These are phyloP conservation scores for Chloromonas sp. DNA, from an alignment of 163 green algal species.

Conservation along the genomic window DNA sequence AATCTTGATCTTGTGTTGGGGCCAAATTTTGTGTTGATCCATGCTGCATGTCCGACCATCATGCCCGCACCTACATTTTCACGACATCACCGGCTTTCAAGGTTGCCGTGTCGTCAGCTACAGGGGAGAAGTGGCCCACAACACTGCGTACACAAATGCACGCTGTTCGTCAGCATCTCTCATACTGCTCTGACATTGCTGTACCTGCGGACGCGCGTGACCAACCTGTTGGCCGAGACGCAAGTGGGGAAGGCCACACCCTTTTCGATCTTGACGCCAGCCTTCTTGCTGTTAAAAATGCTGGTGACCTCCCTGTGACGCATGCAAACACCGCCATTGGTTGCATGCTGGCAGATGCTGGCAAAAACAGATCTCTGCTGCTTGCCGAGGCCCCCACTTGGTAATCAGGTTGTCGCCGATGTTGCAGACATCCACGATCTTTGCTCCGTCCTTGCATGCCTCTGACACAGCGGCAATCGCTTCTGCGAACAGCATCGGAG, in stretches of 20 bases:
- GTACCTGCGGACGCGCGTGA: background rate
- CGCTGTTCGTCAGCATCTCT: too few species aligned
- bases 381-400: slow-evolving; percentile 23
- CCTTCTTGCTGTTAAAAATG: slow-evolving; percentile 92
- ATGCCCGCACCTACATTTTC: slow-evolving; percentile 76
- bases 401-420: slow-evolving; percentile 79
- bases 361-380: too few species aligned
- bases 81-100: slow-evolving; percentile 85
- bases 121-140: slow-evolving; percentile 86
- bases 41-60: too few species aligned
- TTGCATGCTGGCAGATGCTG: background rate
- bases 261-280: slow-evolving; percentile 90
- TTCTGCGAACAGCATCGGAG: slow-evolving; percentile 49
- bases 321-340: background rate
- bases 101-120: slow-evolving; percentile 56
- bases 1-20: too few species aligned
- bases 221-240: slow-evolving; percentile 86
- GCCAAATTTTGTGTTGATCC: too few species aligned
- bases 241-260: slow-evolving; percentile 96
- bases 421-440: slow-evolving; percentile 85
- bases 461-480: slow-evolving; percentile 72
- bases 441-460: slow-evolving; percentile 75
- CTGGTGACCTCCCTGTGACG: slow-evolving; percentile 67
- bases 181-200: too few species aligned
- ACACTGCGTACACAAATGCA: slow-evolving; percentile 45